Evolutionary conservation across 2,329 filamentous ascomycete genomes (phyloP).

Genomic region (Aspergillus sp.): DNA sequence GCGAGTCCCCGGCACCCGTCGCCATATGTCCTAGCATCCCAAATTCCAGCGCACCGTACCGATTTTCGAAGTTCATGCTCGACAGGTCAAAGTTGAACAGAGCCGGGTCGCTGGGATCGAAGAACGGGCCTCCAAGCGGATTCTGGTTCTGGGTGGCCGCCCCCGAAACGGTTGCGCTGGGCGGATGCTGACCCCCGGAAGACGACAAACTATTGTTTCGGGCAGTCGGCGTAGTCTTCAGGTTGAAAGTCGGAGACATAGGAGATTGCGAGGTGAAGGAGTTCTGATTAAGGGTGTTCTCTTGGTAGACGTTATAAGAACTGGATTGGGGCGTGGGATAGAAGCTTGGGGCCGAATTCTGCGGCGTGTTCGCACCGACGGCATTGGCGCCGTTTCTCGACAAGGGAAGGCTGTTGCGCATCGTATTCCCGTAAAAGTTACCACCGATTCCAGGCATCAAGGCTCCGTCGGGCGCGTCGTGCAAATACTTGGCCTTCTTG

Average conservation of each 20-base stretch:
- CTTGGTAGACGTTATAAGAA: constrained; percentile 50
- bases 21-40: constrained; percentile 96
- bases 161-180: constrained; percentile 49
- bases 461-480: constrained; percentile 89
- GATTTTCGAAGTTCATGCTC: constrained; percentile 90
- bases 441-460: constrained; percentile 80
- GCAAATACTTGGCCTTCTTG: constrained; percentile 98
- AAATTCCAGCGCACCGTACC: constrained; percentile 93
- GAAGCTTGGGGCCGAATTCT: constrained; percentile 30
- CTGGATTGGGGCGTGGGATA: constrained; percentile 37
- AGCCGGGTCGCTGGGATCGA: constrained; percentile 88
- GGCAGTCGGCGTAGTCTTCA: constrained; percentile 44
- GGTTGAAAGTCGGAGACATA: constrained; percentile 68
- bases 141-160: constrained; percentile 42
- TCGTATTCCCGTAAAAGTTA: constrained; percentile 54
- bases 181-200: constrained; percentile 49
- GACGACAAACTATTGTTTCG: constrained; percentile 36
- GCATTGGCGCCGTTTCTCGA: constrained; percentile 32
- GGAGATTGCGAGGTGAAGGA: constrained; percentile 68
- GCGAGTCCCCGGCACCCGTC: constrained; percentile 79
- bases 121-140: constrained; percentile 60
- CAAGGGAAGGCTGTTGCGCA: constrained; percentile 33
- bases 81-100: constrained; percentile 96
- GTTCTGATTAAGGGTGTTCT: constrained; percentile 43
- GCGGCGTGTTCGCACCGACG: constrained; percentile 24